Evolutionary conservation across 441 rosid species (phyloP).

Genomic region (Caryocar brasiliense): DNA sequence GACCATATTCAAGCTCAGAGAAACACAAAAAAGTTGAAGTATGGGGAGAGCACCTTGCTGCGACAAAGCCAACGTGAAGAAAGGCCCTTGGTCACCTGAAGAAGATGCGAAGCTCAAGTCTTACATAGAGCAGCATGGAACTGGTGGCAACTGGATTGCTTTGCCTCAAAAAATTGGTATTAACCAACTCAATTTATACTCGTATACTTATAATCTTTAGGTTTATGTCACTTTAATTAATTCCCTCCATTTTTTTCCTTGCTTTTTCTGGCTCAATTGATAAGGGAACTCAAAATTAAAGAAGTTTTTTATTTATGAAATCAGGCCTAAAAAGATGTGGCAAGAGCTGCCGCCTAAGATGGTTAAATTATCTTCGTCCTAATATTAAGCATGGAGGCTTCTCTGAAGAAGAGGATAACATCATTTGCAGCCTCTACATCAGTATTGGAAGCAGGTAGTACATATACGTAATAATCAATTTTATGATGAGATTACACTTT

Average conservation of each 20-base stretch:
- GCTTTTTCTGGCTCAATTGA: no score
- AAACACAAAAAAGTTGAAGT: neutral
- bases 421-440: constrained; percentile 34
- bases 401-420: constrained; percentile 38
- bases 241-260: no score
- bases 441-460: constrained; percentile 44
- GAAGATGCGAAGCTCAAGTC: constrained; percentile 42
- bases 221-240: no score
- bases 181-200: no score
- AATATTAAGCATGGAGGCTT: constrained; percentile 41
- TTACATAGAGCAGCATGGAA: constrained; percentile 32
- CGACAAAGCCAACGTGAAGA: constrained; percentile 42
- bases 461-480: neutral
- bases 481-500: no score
- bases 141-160: constrained; percentile 44
- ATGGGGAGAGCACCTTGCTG: constrained; percentile 49
- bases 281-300: no score
- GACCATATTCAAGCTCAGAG: neutral
- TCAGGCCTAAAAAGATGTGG: constrained; percentile 46
- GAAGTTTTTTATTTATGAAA: neutral
- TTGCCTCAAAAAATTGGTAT: constrained; percentile 42
- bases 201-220: no score
- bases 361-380: constrained; percentile 46
- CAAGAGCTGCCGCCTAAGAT: constrained; percentile 44
- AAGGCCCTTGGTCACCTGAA: constrained; percentile 48